Conservation (phyloP, 1,284 basidiomycete species). For the Porogramme epimiltina region DNA sequence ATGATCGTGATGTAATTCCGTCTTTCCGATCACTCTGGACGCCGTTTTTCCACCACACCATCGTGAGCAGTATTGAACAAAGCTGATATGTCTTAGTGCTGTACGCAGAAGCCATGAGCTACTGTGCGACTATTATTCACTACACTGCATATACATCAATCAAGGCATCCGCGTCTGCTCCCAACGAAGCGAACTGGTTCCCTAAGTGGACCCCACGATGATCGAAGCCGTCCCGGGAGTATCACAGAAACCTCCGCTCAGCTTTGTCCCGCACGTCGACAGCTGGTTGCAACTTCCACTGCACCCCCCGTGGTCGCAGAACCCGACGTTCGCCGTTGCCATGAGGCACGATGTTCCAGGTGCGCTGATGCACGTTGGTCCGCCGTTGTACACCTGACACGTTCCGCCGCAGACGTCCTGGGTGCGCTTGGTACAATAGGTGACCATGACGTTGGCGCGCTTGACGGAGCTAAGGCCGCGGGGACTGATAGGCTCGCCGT, state of each 20-base stretch:
- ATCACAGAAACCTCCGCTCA: background rate
- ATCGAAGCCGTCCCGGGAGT: conserved; percentile 1
- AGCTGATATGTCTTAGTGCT: no score
- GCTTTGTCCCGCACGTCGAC: background rate
- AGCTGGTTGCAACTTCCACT: background rate
- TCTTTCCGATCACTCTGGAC: no score
- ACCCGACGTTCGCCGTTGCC: background rate
- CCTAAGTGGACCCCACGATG: no score
- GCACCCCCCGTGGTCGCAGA: background rate
- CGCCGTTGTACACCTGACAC: background rate
- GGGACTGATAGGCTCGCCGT: background rate
- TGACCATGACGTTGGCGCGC: background rate
- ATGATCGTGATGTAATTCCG: no score
- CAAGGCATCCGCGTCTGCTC: no score
- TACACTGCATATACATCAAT: no score
- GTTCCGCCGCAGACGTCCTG: background rate
- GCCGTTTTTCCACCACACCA: no score
- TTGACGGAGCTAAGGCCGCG: background rate
- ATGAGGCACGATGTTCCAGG: background rate
- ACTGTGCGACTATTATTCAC: no score
- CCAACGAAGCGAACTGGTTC: no score
- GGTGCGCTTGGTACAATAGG: background rate
- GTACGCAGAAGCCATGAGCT: no score
- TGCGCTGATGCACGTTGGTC: background rate
- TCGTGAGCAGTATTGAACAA: no score